These are phyloP conservation scores for Viridothelium virens DNA, from an alignment of 495 filamentous ascomycete genomes.

Conservation along the genomic window DNA sequence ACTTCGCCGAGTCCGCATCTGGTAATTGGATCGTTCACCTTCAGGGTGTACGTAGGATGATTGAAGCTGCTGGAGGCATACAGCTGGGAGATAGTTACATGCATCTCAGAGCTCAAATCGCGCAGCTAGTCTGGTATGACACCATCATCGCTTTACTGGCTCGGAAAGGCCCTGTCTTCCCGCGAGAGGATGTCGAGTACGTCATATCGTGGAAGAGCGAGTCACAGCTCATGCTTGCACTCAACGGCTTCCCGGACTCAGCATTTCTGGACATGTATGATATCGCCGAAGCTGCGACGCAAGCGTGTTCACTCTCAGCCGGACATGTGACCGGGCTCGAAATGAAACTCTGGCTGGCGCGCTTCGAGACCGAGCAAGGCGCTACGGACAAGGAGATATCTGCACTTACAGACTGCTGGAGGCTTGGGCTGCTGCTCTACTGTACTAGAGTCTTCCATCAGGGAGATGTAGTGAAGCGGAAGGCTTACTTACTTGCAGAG, in stretches of 20 bases:
- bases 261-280: conserved; percentile 8
- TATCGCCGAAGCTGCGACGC: conserved; percentile 1
- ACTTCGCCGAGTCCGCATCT: conserved; percentile 6
- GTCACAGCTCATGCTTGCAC: conserved; percentile 4
- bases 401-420: conserved; percentile 8
- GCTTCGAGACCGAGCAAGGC: neutral
- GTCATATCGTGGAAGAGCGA: conserved; percentile 6
- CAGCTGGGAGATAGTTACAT: conserved; percentile 4
- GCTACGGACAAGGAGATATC: conserved; percentile 6
- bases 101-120: conserved; percentile 1
- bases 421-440: conserved; percentile 9
- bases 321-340: conserved; percentile 4
- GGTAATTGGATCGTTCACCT: conserved; percentile 1
- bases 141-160: conserved; percentile 6
- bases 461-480: conserved; percentile 5
- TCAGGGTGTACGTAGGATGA: conserved; percentile 1
- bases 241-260: conserved; percentile 2
- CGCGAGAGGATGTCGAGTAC: conserved; percentile 1
- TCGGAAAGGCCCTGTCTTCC: conserved; percentile 5
- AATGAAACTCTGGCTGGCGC: conserved; percentile 6
- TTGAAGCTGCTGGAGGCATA: conserved; percentile 4
- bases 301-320: neutral
- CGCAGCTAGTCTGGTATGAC: conserved; percentile 9
- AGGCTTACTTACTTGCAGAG: neutral
- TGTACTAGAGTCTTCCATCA: conserved; percentile 9